These are phyloP conservation scores for Thielaviopsis populi DNA, from an alignment of 2,329 filamentous ascomycete species.

Conservation along the genomic window DNA sequence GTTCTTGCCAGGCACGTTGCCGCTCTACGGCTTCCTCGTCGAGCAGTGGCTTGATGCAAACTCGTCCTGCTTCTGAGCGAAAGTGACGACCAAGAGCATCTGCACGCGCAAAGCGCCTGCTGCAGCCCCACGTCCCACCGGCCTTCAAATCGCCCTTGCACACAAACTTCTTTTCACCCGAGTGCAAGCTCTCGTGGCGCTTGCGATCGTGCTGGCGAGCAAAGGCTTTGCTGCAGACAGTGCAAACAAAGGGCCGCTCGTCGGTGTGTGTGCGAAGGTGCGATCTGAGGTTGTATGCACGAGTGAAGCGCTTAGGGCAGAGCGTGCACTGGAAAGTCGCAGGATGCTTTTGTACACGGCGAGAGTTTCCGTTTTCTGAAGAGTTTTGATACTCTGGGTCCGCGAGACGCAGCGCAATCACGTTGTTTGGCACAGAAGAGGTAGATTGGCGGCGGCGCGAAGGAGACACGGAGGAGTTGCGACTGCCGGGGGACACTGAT, in stretches of 20 bases:
- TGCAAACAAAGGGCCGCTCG: constrained; percentile 92
- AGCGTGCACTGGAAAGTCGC: constrained; percentile 90
- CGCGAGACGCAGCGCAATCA: constrained; percentile 75
- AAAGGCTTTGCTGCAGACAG: constrained; percentile 92
- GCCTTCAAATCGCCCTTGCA: constrained; percentile 82
- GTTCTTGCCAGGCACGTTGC: constrained; percentile 59
- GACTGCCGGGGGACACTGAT: constrained; percentile 45
- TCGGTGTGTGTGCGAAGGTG: constrained; percentile 94
- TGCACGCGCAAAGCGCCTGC: constrained; percentile 80
- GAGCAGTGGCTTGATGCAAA: constrained; percentile 92
- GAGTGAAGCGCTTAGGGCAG: constrained; percentile 89
- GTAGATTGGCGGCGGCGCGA: constrained; percentile 43
- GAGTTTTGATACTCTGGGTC: constrained; percentile 69
- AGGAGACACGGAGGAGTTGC: constrained; percentile 27
- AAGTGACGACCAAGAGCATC: constrained; percentile 93
- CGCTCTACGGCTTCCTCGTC: constrained; percentile 84
- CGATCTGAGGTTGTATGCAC: constrained; percentile 90
- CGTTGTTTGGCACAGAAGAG: constrained; percentile 45
- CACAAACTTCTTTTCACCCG: constrained; percentile 96
- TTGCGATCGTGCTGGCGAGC: constrained; percentile 95
- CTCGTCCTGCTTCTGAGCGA: constrained; percentile 81
- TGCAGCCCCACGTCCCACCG: constrained; percentile 80
- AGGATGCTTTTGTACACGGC: constrained; percentile 91
- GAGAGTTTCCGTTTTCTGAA: constrained; percentile 45
- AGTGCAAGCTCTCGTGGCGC: constrained; percentile 88